These are phyloP conservation scores for Trichoderma sp. DNA, from an alignment of 2,329 filamentous ascomycete genomes.

Conservation along the genomic window DNA sequence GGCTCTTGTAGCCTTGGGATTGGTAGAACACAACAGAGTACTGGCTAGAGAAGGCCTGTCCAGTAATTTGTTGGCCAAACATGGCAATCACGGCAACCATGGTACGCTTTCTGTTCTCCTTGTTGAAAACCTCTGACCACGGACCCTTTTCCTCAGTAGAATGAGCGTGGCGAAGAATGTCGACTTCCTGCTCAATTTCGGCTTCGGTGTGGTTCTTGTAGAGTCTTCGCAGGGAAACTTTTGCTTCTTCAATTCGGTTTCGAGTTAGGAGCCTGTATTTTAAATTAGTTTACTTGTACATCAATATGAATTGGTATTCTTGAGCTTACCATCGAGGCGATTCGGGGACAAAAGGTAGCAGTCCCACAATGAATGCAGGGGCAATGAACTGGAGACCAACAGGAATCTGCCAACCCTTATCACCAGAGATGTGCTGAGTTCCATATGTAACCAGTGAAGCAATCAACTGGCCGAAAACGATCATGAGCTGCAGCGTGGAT, in stretches of 20 bases:
- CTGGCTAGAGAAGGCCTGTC: slow-evolving; percentile 31
- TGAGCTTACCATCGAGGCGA: slow-evolving; percentile 41
- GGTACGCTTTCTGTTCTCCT: slow-evolving; percentile 25
- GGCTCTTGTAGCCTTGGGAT: slow-evolving; percentile 26
- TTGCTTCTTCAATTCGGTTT: slow-evolving; percentile 36
- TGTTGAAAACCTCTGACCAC: slow-evolving; percentile 26
- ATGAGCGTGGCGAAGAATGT: slow-evolving; percentile 22
- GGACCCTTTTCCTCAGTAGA: slow-evolving; percentile 24
- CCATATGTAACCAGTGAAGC: slow-evolving; percentile 29
- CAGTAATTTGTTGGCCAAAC: slow-evolving; percentile 34
- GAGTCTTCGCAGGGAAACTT: slow-evolving; percentile 32
- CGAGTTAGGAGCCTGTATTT: slow-evolving; percentile 32
- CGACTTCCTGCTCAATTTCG: slow-evolving; percentile 27
- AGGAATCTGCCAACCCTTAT: slow-evolving; percentile 41
- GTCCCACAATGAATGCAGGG: slow-evolving; percentile 35
- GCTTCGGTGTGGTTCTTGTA: slow-evolving; percentile 30
- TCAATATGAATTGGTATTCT: rapidly evolving
- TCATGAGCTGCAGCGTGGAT: slow-evolving; percentile 31
- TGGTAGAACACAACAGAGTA: slow-evolving; percentile 33
- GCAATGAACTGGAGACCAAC: slow-evolving; percentile 44
- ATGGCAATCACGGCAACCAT: slow-evolving; percentile 29
- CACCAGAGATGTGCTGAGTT: slow-evolving; percentile 25
- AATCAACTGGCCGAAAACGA: slow-evolving; percentile 28
- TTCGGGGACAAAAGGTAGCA: slow-evolving; percentile 41
- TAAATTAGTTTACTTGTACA: neutral